Evolutionary conservation across 805 yeast species (phyloP).

Genomic region (Suhomyces sp.): DNA sequence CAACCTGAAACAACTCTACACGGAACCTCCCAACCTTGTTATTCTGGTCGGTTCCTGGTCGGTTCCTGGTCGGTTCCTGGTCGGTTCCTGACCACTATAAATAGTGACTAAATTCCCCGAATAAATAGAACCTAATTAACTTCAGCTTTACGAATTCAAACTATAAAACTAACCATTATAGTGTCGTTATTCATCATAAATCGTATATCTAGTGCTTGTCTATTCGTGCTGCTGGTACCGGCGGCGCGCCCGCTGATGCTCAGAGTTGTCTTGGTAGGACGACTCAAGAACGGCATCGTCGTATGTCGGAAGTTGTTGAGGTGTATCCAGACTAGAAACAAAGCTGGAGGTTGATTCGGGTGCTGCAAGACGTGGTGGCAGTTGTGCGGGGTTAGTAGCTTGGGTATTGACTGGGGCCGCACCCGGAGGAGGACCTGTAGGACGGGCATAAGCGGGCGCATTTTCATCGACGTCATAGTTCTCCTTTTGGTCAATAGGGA

Average conservation of each 20-base stretch:
- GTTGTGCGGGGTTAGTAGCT: not conserved
- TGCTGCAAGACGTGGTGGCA: not conserved
- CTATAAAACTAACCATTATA: too few relatives aligned
- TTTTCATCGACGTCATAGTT: not conserved
- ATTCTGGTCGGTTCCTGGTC: too few relatives aligned
- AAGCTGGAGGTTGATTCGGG: not conserved
- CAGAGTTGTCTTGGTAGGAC: constrained; percentile 28
- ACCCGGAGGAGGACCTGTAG: not conserved
- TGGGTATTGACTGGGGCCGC: not conserved
- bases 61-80: too few relatives aligned
- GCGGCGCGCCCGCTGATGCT: constrained; percentile 32
- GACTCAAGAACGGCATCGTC: constrained; percentile 35
- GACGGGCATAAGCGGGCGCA: not conserved
- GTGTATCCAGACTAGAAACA: not conserved
- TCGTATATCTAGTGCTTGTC: constrained; percentile 15
- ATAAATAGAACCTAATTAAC: too few relatives aligned
- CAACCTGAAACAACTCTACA: too few relatives aligned
- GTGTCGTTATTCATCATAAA: not conserved
- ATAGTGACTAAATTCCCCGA: too few relatives aligned
- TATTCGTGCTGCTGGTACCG: constrained; percentile 32
- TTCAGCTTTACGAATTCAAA: too few relatives aligned
- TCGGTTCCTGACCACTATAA: too few relatives aligned
- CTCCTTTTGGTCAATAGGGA: not conserved
- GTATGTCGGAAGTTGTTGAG: constrained; percentile 29
- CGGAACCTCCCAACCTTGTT: too few relatives aligned